Percentiles rank a stretch among this genome's conserved stretches.
Conservation (phyloP, 1,284 basidiomycete genomes). For the Trametes hirsuta region DNA sequence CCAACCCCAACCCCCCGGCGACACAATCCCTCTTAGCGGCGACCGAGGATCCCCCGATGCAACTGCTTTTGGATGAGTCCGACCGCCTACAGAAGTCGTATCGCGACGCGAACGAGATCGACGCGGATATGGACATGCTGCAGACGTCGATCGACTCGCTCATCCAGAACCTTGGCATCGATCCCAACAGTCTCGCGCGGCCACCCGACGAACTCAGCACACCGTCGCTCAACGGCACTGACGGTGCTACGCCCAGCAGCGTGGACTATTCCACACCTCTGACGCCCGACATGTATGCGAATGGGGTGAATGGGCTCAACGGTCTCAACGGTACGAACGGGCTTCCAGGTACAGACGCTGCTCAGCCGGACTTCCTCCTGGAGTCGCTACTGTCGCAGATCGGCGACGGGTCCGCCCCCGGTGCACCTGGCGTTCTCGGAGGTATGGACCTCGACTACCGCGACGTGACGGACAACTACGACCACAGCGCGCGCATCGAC, state of each 20-base stretch:
- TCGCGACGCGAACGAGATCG: constrained; percentile 66
- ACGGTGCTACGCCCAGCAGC: neutral
- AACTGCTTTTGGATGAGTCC: constrained; percentile 41
- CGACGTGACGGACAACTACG: constrained; percentile 41
- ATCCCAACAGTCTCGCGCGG: constrained; percentile 44
- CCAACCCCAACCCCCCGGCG: constrained; percentile 22
- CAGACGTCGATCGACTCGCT: constrained; percentile 75
- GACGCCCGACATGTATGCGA: constrained; percentile 13
- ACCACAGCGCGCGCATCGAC: constrained; percentile 33
- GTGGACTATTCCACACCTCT: constrained; percentile 7
- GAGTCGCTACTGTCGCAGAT: constrained; percentile 49
- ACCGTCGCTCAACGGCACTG: constrained; percentile 5
- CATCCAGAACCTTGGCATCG: constrained; percentile 72
- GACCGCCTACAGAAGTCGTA: constrained; percentile 58
- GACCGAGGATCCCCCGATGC: constrained; percentile 39
- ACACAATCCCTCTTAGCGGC: constrained; percentile 11
- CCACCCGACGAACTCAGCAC: constrained; percentile 21
- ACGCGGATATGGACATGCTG: constrained; percentile 73
- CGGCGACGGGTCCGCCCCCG: constrained; percentile 19
- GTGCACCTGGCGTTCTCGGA: neutral
- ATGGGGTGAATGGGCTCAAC: neutral
- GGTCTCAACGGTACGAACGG: constrained; percentile 15
- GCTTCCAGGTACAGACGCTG: constrained; percentile 6
- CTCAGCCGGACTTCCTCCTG: constrained; percentile 48
- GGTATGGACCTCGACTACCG: constrained; percentile 25